Evolutionary conservation across 305 asterid genomes (phyloP), one percentile per base, ranked within the genome.

Genomic region (Euphrasia arctica): DNA sequence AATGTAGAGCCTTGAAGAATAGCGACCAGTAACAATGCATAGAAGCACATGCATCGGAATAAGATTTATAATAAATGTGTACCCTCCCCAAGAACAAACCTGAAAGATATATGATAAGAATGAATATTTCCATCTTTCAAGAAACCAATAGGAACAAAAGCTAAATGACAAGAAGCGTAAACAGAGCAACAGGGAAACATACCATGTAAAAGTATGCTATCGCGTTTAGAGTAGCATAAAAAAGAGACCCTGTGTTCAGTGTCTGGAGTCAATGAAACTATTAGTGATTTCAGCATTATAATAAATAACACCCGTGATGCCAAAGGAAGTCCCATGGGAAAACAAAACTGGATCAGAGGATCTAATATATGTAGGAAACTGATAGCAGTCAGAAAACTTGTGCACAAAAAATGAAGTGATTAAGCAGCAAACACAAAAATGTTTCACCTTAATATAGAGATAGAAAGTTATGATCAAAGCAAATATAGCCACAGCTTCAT

Each of bases 51-150:
- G 99, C 97, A 93, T 93, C 51, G 99, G 99, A 72, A 94, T 94
- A 66, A 94, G 97, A 80, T 94, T 94, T 69, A 94, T 94, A 63
- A 90, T 94, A 77, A 94, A 94, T 67, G 99, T 94, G 75, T 94
- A 94, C 59, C 99, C 99, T 86, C 99, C 97, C 99, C 99, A 94
- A 52, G 99, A 94, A 90, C 97, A 90, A 76, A 94, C 99, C 97
- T 93, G 77, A 72, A 68, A 74, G 66, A 68, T 25, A 77, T 18
- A 70, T 14, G 58, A 69, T 76, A 5, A 69, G 54, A 58, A 61
- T 34, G 61, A 57, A 58, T 7, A 52, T 55, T 49, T 42, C 25
- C 42, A 29, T 60, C 39, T 12, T 63, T 72, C 63, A 41, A 39
- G 65, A 66, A 31, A 29, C 68, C 54, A 42, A 66, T 36, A 54